A percentile compares a stretch with the other conserved stretches of the same genome.
phyloP scores from a whole-genome alignment of 176 grass and related monocot genomes.

The maize (Zea mays) region Zm-B73-REFERENCE-NAM-5.0 NC_050100.1:44651001-44651500 shows the following conservation, averaged over 20 bases:
- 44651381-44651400: slow-evolving; percentile 86
- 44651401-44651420: slow-evolving; percentile 14
- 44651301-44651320: slow-evolving; percentile 5
- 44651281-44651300: slow-evolving; percentile 4
- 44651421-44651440: background rate
- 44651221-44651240: slow-evolving; percentile 97
- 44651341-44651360: slow-evolving; percentile 73
- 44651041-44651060: background rate
- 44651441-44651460: background rate
- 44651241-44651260: slow-evolving; percentile 99
- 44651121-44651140: slow-evolving; percentile 5
- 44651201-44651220: slow-evolving; percentile 91
- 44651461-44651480: background rate
- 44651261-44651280: slow-evolving; percentile 37
- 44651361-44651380: slow-evolving; percentile 93
- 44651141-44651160: slow-evolving; percentile 29
- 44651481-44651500: slow-evolving; percentile 25
- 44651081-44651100: background rate
- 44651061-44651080: background rate
- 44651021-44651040: slow-evolving; percentile 14
- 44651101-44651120: background rate
- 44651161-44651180: slow-evolving; percentile 53
- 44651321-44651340: slow-evolving; percentile 10
- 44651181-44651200: slow-evolving; percentile 89
- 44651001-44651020: background rate